Percentiles rank a stretch among this genome's conserved stretches.
Evolutionary conservation across 2,329 filamentous ascomycete genomes (phyloP).

Genomic region (Microthyrium microscopicum): DNA sequence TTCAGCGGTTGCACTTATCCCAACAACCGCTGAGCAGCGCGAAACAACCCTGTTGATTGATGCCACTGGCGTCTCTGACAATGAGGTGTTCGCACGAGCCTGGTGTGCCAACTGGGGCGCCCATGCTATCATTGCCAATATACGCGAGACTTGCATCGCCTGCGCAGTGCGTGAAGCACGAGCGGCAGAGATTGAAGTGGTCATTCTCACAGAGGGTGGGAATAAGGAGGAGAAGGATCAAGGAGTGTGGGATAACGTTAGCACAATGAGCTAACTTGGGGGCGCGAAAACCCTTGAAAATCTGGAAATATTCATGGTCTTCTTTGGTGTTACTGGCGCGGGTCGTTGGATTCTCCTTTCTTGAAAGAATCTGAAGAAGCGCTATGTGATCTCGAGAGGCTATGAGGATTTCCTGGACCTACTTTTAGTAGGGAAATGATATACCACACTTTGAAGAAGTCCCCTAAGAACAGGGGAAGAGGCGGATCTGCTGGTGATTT

Average conservation of each 20-base stretch:
- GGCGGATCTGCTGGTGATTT: too few species aligned
- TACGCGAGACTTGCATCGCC: conserved; percentile 53
- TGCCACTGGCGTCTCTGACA: conserved; percentile 56
- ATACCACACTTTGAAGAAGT: too few species aligned
- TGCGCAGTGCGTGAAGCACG: conserved; percentile 63
- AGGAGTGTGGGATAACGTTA: conserved; percentile 15
- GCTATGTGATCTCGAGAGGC: too few species aligned
- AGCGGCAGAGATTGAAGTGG: conserved; percentile 54
- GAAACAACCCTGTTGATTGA: conserved; percentile 56
- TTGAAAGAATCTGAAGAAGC: too few species aligned
- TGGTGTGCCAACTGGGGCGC: conserved; percentile 66
- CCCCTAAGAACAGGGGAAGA: too few species aligned
- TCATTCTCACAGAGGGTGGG: conserved; percentile 40
- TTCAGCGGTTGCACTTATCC: conserved; percentile 7
- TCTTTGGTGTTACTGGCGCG: too few species aligned
- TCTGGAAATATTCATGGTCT: too few species aligned
- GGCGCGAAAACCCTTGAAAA: too few species aligned
- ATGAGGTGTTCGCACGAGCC: conserved; percentile 58
- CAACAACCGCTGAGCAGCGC: conserved; percentile 19
- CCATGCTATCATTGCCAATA: conserved; percentile 52
- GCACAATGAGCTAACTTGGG: neutral
- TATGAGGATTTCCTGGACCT: too few species aligned
- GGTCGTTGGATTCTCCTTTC: too few species aligned
- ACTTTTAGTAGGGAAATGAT: too few species aligned
- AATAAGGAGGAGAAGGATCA: conserved; percentile 29